Conservation (phyloP, 2,329 filamentous ascomycete genomes). For the Claviceps arundinis region DNA sequence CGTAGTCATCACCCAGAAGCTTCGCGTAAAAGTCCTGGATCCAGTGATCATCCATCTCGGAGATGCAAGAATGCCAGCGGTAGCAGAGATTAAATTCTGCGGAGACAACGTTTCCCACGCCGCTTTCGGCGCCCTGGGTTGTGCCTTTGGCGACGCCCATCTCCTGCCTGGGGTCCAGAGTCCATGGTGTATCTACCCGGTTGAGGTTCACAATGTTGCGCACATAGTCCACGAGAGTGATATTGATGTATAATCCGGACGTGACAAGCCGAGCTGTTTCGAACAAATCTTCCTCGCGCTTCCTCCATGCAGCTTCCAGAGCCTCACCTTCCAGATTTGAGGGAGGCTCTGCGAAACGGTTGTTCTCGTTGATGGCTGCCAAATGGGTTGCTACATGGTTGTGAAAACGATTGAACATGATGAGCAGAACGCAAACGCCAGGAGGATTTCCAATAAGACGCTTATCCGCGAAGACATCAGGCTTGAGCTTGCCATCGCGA, state of each 20-base stretch:
- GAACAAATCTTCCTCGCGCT: conserved; percentile 66
- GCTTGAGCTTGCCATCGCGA: conserved; percentile 57
- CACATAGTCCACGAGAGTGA: conserved; percentile 66
- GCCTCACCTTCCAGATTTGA: conserved; percentile 35
- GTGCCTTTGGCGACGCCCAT: conserved; percentile 44
- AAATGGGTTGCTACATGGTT: conserved; percentile 74
- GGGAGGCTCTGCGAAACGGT: conserved; percentile 57
- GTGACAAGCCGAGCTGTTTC: conserved; percentile 66
- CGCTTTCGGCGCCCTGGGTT: conserved; percentile 48
- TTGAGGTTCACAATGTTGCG: conserved; percentile 57
- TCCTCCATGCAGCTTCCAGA: conserved; percentile 42
- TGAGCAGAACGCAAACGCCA: conserved; percentile 54
- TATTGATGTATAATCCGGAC: conserved; percentile 64
- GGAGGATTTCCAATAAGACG: conserved; percentile 58
- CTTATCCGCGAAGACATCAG: conserved; percentile 59
- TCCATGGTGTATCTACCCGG: conserved; percentile 58
- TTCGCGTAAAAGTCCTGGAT: conserved; percentile 54
- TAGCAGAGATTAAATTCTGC: conserved; percentile 86
- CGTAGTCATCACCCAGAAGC: conserved; percentile 42
- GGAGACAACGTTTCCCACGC: conserved; percentile 70
- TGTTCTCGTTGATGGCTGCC: conserved; percentile 73
- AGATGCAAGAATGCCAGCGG: conserved; percentile 74
- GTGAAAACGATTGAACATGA: conserved; percentile 79
- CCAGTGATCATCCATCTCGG: conserved; percentile 61
- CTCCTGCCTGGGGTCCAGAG: conserved; percentile 61